Evolutionary conservation across 75 land plant species (phyloP).

Genomic region (Larix kaempferi): DNA sequence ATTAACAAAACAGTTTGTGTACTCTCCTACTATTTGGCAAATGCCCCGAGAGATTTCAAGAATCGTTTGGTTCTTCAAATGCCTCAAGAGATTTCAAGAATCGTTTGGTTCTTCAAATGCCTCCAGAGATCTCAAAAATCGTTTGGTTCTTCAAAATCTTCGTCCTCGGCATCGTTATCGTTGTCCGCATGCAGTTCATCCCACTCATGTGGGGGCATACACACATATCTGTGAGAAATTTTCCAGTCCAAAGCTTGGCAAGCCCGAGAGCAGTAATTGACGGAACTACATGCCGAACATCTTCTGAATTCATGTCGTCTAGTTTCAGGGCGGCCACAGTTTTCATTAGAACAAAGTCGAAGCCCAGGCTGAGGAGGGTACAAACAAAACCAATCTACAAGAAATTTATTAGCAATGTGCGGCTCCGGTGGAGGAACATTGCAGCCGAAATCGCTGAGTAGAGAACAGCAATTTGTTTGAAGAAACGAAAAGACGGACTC

Average conservation of each 20-base stretch:
- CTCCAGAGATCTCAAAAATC: not conserved
- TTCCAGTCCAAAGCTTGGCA: constrained; percentile 96
- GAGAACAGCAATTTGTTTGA: constrained; percentile 31
- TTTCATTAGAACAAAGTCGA: constrained; percentile 70
- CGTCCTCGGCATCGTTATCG: constrained; percentile 26
- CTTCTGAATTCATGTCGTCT: constrained; percentile 83
- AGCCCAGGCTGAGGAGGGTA: constrained; percentile 30
- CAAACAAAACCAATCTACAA: constrained; percentile 67
- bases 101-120: too few relatives aligned
- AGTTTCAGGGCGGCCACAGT: constrained; percentile 85
- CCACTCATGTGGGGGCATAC: constrained; percentile 76
- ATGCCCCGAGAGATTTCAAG: not conserved
- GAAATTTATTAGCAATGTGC: constrained; percentile 69
- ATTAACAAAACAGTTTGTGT: not conserved
- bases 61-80: not conserved
- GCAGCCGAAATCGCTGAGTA: constrained; percentile 86
- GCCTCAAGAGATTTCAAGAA: not conserved
- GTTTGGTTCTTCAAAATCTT: not conserved
- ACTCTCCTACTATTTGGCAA: not conserved
- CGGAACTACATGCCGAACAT: constrained; percentile 84
- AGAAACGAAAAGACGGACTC: constrained; percentile 9
- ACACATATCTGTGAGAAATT: constrained; percentile 62
- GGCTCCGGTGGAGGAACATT: constrained; percentile 68
- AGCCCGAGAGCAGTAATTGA: constrained; percentile 91
- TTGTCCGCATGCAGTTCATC: constrained; percentile 24